These are phyloP conservation scores for Begonia loranthoides DNA, from an alignment of 306 rosid species.

Conservation along the genomic window DNA sequence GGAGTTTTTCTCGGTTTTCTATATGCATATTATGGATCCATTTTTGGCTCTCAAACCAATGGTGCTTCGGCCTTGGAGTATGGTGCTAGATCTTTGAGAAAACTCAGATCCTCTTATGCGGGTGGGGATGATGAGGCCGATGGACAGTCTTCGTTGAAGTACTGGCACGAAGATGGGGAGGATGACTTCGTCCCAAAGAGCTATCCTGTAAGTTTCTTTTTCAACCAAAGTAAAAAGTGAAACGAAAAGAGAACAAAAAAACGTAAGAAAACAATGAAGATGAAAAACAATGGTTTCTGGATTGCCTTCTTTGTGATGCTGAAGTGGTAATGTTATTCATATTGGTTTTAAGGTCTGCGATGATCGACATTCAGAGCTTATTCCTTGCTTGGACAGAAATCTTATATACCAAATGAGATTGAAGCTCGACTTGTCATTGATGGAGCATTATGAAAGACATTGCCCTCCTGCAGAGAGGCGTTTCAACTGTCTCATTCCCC, in stretches of 20 bases:
- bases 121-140: slow-evolving; percentile 52
- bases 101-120: slow-evolving; percentile 72
- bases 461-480: slow-evolving; percentile 82
- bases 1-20: slow-evolving; percentile 60
- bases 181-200: slow-evolving; percentile 43
- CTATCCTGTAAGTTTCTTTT: slow-evolving; percentile 59
- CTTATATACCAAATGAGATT: slow-evolving; percentile 82
- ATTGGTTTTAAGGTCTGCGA: slow-evolving; percentile 64
- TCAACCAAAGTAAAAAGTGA: no score
- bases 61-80: slow-evolving; percentile 67
- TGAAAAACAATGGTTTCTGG: no score
- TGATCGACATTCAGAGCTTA: slow-evolving; percentile 73
- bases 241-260: no score
- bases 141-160: slow-evolving; percentile 45
- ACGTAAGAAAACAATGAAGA: no score
- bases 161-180: slow-evolving; percentile 40
- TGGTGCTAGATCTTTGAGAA: slow-evolving; percentile 65
- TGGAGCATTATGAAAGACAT: slow-evolving; percentile 96
- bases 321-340: background rate
- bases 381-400: slow-evolving; percentile 91
- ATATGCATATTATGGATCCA: slow-evolving; percentile 67
- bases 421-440: slow-evolving; percentile 78
- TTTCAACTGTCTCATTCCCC: slow-evolving; percentile 93
- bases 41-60: slow-evolving; percentile 10
- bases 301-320: no score